phyloP scores from a whole-genome alignment of 345 rosid species.

The Pistacia vera region DNA sequence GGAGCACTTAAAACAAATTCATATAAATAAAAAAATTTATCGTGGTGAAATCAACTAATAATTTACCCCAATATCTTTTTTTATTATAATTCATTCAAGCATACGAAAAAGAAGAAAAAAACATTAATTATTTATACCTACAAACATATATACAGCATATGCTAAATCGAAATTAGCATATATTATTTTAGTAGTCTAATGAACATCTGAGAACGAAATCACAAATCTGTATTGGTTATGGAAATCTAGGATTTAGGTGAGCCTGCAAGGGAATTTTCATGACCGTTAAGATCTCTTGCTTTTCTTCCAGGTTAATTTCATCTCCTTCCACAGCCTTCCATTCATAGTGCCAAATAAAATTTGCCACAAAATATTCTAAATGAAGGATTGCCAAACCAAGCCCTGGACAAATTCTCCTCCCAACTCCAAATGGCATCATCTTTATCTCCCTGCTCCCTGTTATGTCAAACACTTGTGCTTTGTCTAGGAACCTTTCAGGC shows the following conservation, averaged over 20 bases:
- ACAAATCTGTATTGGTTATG: too few relatives aligned
- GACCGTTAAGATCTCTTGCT: background rate
- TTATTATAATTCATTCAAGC: too few relatives aligned
- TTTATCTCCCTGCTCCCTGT: constrained; percentile 10
- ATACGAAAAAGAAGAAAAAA: too few relatives aligned
- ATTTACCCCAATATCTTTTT: too few relatives aligned
- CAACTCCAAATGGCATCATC: too few relatives aligned
- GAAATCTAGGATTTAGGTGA: background rate
- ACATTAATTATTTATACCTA: too few relatives aligned
- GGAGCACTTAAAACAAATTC: too few relatives aligned
- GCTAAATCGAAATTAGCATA: too few relatives aligned
- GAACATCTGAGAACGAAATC: background rate
- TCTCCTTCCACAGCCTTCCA: constrained; percentile 11
- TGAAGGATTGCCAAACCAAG: background rate
- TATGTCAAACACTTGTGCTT: background rate
- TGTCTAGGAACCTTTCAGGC: constrained; percentile 16
- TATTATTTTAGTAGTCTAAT: background rate
- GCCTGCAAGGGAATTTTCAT: background rate
- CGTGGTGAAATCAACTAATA: too few relatives aligned
- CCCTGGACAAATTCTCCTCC: constrained; percentile 18
- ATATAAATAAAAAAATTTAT: too few relatives aligned
- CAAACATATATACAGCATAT: background rate
- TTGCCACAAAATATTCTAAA: background rate
- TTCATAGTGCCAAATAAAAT: background rate
- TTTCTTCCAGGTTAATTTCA: background rate